Conservation (phyloP, 2,329 filamentous ascomycete species). For the Stromatinia cepivora region DNA sequence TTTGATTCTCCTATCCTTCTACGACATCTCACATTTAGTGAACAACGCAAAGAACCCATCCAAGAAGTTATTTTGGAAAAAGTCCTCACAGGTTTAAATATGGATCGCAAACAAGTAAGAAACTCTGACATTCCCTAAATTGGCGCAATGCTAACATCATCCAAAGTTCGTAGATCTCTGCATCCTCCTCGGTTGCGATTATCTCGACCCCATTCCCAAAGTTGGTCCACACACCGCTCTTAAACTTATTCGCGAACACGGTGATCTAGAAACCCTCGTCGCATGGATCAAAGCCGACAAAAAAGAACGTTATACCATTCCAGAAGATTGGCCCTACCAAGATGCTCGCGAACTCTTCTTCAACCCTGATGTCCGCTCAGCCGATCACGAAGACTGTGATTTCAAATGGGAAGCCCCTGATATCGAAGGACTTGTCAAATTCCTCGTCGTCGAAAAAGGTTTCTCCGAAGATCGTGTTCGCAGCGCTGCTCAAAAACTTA, state of each 20-base stretch:
- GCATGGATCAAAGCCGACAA: slow-evolving; percentile 74
- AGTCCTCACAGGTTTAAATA: slow-evolving; percentile 80
- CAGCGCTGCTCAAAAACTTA: slow-evolving; percentile 71
- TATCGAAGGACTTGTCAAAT: slow-evolving; percentile 84
- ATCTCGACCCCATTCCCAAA: slow-evolving; percentile 94
- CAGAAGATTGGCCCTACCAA: slow-evolving; percentile 94
- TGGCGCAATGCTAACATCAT: slow-evolving; percentile 18
- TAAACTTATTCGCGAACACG: slow-evolving; percentile 91
- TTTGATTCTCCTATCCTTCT: slow-evolving; percentile 91
- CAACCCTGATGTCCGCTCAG: slow-evolving; percentile 80
- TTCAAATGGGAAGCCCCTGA: slow-evolving; percentile 98
- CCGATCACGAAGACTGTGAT: slow-evolving; percentile 84
- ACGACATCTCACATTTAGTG: slow-evolving; percentile 92
- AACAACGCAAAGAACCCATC: slow-evolving; percentile 96
- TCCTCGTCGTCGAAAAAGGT: slow-evolving; percentile 89
- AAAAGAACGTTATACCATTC: slow-evolving; percentile 78
- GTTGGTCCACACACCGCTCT: slow-evolving; percentile 88
- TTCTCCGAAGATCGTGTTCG: slow-evolving; percentile 95
- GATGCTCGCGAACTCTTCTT: slow-evolving; percentile 92
- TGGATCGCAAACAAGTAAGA: slow-evolving; percentile 80
- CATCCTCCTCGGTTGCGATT: slow-evolving; percentile 96
- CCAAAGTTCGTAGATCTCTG: slow-evolving; percentile 91
- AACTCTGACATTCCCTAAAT: not conserved
- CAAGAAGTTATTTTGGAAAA: slow-evolving; percentile 89
- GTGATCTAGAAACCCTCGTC: slow-evolving; percentile 82